Percentiles rank a stretch among this genome's conserved stretches.
phyloP scores from a whole-genome alignment of 2,329 filamentous ascomycete genomes.

The Incumbomyces delicatus region DNA sequence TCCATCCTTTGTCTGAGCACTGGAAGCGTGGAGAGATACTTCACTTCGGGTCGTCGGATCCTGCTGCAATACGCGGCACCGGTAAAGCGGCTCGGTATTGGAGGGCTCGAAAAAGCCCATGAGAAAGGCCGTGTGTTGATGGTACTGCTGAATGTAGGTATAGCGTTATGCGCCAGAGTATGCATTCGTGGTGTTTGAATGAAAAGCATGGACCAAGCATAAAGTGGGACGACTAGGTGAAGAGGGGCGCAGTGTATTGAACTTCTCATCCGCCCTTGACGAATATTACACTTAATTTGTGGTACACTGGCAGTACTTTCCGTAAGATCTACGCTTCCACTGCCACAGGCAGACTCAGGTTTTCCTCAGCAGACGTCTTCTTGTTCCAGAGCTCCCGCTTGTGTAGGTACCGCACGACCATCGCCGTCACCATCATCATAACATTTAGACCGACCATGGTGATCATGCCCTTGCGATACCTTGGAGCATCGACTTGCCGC shows the following conservation, averaged over 20 bases:
- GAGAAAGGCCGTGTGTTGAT: no score
- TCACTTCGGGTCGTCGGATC: background rate
- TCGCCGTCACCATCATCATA: conserved; percentile 41
- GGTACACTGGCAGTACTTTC: no score
- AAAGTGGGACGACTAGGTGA: no score
- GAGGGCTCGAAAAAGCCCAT: no score
- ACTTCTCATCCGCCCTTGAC: no score
- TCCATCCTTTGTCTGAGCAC: background rate
- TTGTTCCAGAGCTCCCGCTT: conserved; percentile 29
- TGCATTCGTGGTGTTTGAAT: no score
- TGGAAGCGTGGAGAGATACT: background rate
- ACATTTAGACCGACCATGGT: conserved; percentile 30
- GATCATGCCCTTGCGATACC: conserved; percentile 51
- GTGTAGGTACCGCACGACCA: conserved; percentile 40
- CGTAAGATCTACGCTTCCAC: no score
- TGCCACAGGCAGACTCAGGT: background rate
- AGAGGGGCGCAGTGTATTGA: no score
- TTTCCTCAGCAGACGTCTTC: conserved; percentile 1
- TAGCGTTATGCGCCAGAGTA: no score
- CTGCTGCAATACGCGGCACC: background rate
- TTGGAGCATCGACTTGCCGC: conserved; percentile 54
- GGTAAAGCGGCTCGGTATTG: background rate
- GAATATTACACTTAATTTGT: no score
- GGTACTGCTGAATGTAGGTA: no score
- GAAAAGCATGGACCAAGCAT: no score